These are phyloP conservation scores for Microsporum audouinii DNA, from an alignment of 2,329 filamentous ascomycete species.

Conservation along the genomic window DNA sequence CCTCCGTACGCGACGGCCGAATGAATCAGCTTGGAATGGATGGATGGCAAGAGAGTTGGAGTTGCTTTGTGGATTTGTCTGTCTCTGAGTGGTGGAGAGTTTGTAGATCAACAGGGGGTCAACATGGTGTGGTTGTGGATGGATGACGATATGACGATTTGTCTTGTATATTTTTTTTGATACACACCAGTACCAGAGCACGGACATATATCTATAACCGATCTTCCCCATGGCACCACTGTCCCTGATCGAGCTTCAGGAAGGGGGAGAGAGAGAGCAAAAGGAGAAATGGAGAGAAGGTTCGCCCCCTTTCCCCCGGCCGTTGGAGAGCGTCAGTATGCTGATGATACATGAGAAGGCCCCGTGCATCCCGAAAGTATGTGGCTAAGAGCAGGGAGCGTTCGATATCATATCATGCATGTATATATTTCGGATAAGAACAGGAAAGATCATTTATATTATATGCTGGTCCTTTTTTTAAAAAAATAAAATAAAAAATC, in stretches of 20 bases:
- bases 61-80: not conserved
- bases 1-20: no score
- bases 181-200: no score
- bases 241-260: no score
- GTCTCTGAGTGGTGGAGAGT: not conserved
- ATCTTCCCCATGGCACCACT: no score
- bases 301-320: not conserved
- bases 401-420: not conserved
- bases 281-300: no score
- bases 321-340: not conserved
- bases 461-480: no score
- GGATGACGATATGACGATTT: not conserved
- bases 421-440: not conserved
- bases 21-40: not conserved
- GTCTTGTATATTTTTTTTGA: no score
- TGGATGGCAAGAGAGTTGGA: not conserved
- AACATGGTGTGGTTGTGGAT: not conserved
- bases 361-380: slow-evolving; percentile 1
- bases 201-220: no score
- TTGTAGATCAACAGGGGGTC: slow-evolving; percentile 2
- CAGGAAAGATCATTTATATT: no score
- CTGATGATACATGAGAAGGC: not conserved
- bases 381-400: not conserved
- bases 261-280: no score
- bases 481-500: no score